These are phyloP conservation scores for Tylopilus cervinicoccineus DNA, from an alignment of 768 basidiomycete species.

Conservation along the genomic window DNA sequence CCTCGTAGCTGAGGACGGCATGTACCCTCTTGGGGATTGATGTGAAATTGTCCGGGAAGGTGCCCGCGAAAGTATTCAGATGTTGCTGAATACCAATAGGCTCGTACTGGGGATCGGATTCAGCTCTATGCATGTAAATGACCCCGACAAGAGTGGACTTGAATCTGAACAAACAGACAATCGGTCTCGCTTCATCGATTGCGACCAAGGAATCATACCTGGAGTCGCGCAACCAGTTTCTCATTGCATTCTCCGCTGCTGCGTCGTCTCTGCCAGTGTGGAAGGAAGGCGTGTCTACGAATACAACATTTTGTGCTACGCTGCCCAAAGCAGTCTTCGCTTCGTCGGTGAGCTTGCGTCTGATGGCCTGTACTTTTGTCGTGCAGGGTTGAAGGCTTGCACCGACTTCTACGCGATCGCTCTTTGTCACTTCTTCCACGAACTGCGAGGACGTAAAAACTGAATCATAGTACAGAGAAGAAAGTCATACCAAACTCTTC, in stretches of 20 bases:
- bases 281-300: conserved; percentile 23
- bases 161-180: not conserved
- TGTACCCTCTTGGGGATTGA: too few species aligned
- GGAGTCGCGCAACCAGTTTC: conserved; percentile 5
- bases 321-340: not conserved
- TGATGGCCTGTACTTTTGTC: conserved; percentile 5
- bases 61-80: conserved; percentile 2
- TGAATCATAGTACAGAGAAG: not conserved
- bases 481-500: conserved; percentile 14
- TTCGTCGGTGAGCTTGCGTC: too few species aligned
- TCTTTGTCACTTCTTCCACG: not conserved
- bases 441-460: conserved; percentile 4
- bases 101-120: not conserved
- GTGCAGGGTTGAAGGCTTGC: not conserved
- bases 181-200: not conserved
- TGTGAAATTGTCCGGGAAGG: conserved; percentile 3
- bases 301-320: conserved; percentile 7
- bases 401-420: not conserved
- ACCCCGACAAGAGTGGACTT: conserved; percentile 6
- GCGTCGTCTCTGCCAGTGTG: too few species aligned
- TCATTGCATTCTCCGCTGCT: not conserved
- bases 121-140: conserved; percentile 16
- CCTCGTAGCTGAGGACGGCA: conserved; percentile 9
- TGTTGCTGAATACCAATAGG: conserved; percentile 1
- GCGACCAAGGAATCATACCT: not conserved